A percentile compares a stretch with the other conserved stretches of the same genome.
phyloP scores from a whole-genome alignment of 192 early-diverging fungal genomes.

The Backusella luteola region DNA sequence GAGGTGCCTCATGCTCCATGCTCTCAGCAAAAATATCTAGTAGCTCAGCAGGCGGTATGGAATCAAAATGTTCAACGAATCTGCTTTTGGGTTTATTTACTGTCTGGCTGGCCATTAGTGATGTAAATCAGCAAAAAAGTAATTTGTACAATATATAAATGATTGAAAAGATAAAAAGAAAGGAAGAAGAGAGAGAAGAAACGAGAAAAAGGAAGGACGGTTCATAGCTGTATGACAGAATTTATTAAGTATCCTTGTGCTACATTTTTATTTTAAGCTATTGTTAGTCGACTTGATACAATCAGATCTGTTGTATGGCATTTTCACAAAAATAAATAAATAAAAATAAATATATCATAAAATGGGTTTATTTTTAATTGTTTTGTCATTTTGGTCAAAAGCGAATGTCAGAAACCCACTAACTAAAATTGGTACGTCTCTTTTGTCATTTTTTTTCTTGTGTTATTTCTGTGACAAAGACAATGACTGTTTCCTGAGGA shows the following conservation, averaged over 20 bases:
- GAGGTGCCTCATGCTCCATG: not conserved
- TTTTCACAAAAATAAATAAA: too few relatives aligned
- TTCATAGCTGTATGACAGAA: not conserved
- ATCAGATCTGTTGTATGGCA: not conserved
- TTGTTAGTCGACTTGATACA: too few relatives aligned
- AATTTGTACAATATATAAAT: not conserved
- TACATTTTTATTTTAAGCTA: constrained; percentile 3
- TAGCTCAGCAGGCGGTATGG: not conserved
- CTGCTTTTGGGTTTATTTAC: not conserved
- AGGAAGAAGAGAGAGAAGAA: not conserved
- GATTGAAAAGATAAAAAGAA: not conserved
- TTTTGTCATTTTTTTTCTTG: not conserved
- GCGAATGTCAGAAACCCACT: not conserved
- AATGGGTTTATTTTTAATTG: not conserved
- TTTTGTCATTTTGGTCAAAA: not conserved
- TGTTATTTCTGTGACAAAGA: too few relatives aligned
- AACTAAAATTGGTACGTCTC: not conserved
- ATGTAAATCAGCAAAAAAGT: not conserved
- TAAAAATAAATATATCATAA: too few relatives aligned
- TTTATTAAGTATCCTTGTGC: not conserved
- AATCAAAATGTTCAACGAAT: not conserved
- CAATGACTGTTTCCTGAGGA: not conserved
- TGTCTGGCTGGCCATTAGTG: not conserved
- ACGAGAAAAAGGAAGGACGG: not conserved
- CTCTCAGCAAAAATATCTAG: not conserved